A percentile compares a stretch with the other conserved stretches of the same genome.
Evolutionary conservation across 2,329 filamentous ascomycete species (phyloP).

Genomic region (Colletotrichum filicis): DNA sequence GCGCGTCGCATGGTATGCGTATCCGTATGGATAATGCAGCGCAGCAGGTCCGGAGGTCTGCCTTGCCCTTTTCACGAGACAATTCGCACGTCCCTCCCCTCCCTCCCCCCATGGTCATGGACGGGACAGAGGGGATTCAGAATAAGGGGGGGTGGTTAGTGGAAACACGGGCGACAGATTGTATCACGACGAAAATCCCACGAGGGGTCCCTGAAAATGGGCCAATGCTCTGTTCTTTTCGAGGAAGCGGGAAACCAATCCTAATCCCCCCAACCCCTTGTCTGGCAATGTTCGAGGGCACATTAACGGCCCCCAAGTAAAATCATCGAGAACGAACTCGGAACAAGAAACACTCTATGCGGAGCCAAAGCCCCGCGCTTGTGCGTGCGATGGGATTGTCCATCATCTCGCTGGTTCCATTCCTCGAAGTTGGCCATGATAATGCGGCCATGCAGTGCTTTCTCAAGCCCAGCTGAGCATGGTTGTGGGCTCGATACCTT

Average conservation of each 20-base stretch:
- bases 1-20: background rate
- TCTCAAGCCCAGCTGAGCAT: background rate
- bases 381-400: background rate
- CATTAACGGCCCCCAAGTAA: constrained; percentile 23
- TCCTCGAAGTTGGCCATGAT: background rate
- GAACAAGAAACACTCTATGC: constrained; percentile 7
- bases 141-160: constrained; percentile 11
- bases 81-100: constrained; percentile 17
- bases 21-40: background rate
- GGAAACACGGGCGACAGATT: constrained; percentile 6
- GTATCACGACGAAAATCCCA: constrained; percentile 7
- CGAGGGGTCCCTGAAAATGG: constrained; percentile 11
- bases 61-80: constrained; percentile 14
- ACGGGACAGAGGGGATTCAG: background rate
- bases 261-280: background rate
- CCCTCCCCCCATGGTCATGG: no score
- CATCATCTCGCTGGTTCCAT: constrained; percentile 5
- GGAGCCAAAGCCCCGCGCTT: constrained; percentile 1
- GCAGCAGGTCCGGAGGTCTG: constrained; percentile 2
- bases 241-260: background rate
- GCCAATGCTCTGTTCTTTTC: background rate
- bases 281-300: constrained; percentile 21
- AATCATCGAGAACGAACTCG: background rate
- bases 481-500: background rate
- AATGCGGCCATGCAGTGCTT: constrained; percentile 13